Conservation (phyloP, 78 protist genomes). For the Cavenderia fasciculata region DNA sequence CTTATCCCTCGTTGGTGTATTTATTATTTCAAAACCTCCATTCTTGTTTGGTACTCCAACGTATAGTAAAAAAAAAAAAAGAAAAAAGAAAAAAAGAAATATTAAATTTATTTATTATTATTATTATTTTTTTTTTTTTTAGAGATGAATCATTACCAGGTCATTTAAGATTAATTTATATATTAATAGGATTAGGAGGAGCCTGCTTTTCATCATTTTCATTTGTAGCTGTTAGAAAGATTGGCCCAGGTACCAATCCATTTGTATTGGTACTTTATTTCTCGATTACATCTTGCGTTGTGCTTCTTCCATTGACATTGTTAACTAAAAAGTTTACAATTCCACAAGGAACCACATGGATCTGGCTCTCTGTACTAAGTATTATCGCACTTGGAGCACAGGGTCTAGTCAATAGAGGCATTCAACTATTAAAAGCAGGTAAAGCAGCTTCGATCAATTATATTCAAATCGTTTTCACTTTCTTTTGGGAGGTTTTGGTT, state of each 20-base stretch:
- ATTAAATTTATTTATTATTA: not conserved
- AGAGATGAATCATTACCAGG: not conserved
- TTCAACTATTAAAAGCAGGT: constrained; percentile 40
- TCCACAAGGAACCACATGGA: constrained; percentile 38
- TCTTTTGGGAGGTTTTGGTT: constrained; percentile 29
- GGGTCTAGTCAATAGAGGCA: constrained; percentile 24
- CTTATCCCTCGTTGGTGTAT: constrained; percentile 23
- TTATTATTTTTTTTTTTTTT: not conserved
- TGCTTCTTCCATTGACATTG: not conserved
- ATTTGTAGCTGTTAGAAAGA: constrained; percentile 47
- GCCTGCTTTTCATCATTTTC: constrained; percentile 29
- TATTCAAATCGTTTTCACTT: constrained; percentile 54
- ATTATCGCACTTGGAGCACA: constrained; percentile 18
- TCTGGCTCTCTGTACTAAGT: constrained; percentile 9
- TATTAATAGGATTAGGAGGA: constrained; percentile 37
- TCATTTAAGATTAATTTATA: not conserved
- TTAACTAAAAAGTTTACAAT: not conserved
- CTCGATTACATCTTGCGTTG: not conserved
- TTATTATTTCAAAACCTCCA: constrained; percentile 35
- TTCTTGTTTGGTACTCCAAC: constrained; percentile 4
- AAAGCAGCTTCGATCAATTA: constrained; percentile 58
- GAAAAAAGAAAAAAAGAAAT: not conserved
- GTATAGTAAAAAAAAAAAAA: not conserved
- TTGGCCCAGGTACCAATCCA: constrained; percentile 50
- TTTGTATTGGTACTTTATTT: constrained; percentile 42